Evolutionary conservation across 768 basidiomycete species (phyloP), one percentile per base, ranked within the genome.

Genomic region (Coprinopsis cinerea): DNA sequence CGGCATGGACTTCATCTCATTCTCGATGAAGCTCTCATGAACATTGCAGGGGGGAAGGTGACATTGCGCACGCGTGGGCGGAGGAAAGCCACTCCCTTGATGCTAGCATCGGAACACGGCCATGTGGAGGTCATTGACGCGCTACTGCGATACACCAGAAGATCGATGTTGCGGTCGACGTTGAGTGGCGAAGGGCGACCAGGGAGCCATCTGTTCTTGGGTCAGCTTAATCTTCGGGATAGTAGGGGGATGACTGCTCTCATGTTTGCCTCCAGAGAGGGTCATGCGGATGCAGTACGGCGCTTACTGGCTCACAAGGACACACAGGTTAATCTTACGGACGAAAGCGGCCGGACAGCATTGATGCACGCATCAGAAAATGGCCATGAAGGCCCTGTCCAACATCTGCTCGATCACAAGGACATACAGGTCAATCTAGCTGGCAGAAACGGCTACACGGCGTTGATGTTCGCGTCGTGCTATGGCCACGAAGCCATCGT

Each of bases 351-450:
- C 9, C 7, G 18, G 37, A 40, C 37, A 7, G 37, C 37, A 7
- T 40, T 40, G 37, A 10, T 13, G 6, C 7, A 7, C 7, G 37
- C 37, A 17, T 10, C 37, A 7, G 18, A 7, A 7, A 10, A 40
- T 40, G 37, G 37, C 37, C 37, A 40, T 17, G 37, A 40, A 40
- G 37, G 37, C 6, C 9, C 18, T 7, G 37, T 40, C 57, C 9
- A 40, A 17, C n/a, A n/a, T n/a, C n/a, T n/a, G n/a, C n/a, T n/a
- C n/a, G n/a, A n/a, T n/a, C n/a, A n/a, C n/a, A n/a, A n/a, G n/a
- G n/a, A n/a, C n/a, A n/a, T n/a, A n/a, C n/a, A n/a, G n/a, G n/a
- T n/a, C n/a, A n/a, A n/a, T n/a, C n/a, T n/a, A n/a, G n/a, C n/a
- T n/a, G n/a, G n/a, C n/a, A n/a, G n/a, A n/a, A n/a, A n/a, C n/a